A percentile compares a stretch with the other conserved stretches of the same genome.
Evolutionary conservation across 2,329 filamentous ascomycete genomes (phyloP).

Genomic region (Xylariaceae sp.): DNA sequence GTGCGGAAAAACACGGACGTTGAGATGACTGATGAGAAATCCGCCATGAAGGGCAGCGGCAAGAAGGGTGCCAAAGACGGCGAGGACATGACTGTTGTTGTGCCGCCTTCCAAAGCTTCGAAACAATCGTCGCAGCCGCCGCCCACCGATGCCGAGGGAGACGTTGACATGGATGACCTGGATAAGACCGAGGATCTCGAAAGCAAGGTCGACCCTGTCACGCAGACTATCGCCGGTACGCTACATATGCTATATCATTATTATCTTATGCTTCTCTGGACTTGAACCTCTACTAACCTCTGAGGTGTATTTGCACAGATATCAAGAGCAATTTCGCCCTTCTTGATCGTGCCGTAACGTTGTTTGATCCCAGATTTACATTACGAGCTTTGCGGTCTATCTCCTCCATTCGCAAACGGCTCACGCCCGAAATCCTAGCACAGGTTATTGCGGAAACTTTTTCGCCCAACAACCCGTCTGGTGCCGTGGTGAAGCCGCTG

Average conservation of each 20-base stretch:
- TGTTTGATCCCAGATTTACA: slow-evolving; percentile 93
- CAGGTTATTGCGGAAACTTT: slow-evolving; percentile 79
- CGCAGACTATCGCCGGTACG: slow-evolving; percentile 55
- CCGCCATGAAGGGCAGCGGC: slow-evolving; percentile 56
- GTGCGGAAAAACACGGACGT: slow-evolving; percentile 61
- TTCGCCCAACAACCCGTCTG: slow-evolving; percentile 54
- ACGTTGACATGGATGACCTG: slow-evolving; percentile 64
- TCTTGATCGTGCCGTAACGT: slow-evolving; percentile 81
- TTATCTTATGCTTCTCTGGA: not conserved
- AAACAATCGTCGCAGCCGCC: slow-evolving; percentile 52
- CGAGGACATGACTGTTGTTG: slow-evolving; percentile 76
- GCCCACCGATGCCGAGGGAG: slow-evolving; percentile 58
- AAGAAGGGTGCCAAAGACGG: slow-evolving; percentile 61
- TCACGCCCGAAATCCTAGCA: slow-evolving; percentile 74
- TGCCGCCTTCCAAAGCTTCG: slow-evolving; percentile 63
- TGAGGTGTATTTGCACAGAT: slow-evolving; percentile 48
- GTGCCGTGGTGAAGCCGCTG: slow-evolving; percentile 62
- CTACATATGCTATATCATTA: not conserved
- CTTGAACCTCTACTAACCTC: slow-evolving; percentile 4
- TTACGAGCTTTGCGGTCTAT: slow-evolving; percentile 91
- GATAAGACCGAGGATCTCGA: slow-evolving; percentile 45
- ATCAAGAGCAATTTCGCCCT: slow-evolving; percentile 92
- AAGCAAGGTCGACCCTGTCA: slow-evolving; percentile 54
- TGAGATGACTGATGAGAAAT: slow-evolving; percentile 63
- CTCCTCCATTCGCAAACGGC: slow-evolving; percentile 87